A percentile compares a stretch with the other conserved stretches of the same genome.
phyloP scores from a whole-genome alignment of 2,329 filamentous ascomycete genomes.

The Ophiostoma sp. region DNA sequence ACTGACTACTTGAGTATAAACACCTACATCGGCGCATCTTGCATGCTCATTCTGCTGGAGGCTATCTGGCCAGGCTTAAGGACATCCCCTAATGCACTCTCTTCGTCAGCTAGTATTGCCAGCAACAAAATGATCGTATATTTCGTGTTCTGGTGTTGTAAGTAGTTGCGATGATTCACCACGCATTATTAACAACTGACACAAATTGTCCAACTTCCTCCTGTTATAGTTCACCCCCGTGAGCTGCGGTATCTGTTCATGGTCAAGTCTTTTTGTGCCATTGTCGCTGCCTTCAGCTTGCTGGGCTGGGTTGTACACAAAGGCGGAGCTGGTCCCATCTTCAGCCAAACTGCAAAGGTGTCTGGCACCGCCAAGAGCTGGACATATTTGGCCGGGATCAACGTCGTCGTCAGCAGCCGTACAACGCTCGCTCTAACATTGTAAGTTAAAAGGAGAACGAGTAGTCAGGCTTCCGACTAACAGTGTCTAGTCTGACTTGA shows the following conservation, averaged over 20 bases:
- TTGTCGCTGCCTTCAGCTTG: not conserved
- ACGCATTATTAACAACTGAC: not conserved
- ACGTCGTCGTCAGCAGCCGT: not conserved
- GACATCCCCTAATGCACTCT: not conserved
- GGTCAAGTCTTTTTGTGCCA: not conserved
- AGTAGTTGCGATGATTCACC: too few relatives aligned
- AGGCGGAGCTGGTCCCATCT: not conserved
- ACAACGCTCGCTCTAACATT: not conserved
- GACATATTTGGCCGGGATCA: not conserved
- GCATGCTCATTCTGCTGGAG: not conserved
- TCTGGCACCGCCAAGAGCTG: not conserved
- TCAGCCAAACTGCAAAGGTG: not conserved
- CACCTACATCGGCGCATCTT: not conserved
- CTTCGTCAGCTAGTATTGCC: not conserved
- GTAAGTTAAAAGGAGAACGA: not conserved
- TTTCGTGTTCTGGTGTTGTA: not conserved
- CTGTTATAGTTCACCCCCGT: not conserved
- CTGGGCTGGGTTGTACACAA: not conserved
- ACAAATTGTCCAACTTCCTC: not conserved
- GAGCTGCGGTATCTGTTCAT: not conserved
- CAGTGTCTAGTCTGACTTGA: not conserved
- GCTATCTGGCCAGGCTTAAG: not conserved
- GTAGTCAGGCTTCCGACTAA: not conserved
- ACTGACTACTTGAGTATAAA: not conserved
- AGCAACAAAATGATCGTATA: not conserved